phyloP scores from a whole-genome alignment of 805 yeast genomes.

The Saccharomycopsis sp. region DNA sequence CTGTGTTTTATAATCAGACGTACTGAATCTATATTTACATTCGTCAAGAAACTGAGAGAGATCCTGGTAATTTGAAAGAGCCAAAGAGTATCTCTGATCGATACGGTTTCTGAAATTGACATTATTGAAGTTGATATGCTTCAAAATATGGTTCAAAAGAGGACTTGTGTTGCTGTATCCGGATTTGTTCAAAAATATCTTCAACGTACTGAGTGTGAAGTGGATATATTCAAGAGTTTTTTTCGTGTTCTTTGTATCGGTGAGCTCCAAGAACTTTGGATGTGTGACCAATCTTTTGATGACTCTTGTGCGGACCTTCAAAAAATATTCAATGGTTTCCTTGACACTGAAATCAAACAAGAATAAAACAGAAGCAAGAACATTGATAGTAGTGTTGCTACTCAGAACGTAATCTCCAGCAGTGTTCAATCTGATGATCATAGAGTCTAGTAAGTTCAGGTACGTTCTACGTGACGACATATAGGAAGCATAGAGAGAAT shows the following conservation, averaged over 20 bases:
- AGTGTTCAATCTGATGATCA: constrained; percentile 2
- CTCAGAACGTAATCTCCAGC: not conserved
- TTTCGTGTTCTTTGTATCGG: not conserved
- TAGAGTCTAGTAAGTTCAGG: not conserved
- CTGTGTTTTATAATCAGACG: constrained; percentile 2
- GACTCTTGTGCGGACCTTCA: constrained; percentile 1
- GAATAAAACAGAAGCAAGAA: constrained; percentile 6
- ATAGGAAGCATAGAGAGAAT: not conserved
- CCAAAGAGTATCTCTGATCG: not conserved
- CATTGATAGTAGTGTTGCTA: not conserved
- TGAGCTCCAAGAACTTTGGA: constrained; percentile 1
- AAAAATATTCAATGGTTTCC: not conserved
- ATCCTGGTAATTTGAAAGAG: not conserved
- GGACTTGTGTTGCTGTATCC: not conserved
- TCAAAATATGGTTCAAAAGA: constrained; percentile 3
- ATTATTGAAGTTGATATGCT: not conserved
- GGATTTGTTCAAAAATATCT: constrained; percentile 3
- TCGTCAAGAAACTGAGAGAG: not conserved
- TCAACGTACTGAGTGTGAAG: constrained; percentile 2
- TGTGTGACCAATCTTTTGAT: not conserved
- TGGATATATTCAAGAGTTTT: constrained; percentile 3
- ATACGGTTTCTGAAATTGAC: constrained; percentile 2
- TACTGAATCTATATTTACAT: not conserved
- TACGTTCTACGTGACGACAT: not conserved
- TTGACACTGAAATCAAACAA: not conserved